Evolutionary conservation across 257 asterid genomes (phyloP), one percentile per base, ranked within the genome.

Genomic region (Rehmannia glutinosa): DNA sequence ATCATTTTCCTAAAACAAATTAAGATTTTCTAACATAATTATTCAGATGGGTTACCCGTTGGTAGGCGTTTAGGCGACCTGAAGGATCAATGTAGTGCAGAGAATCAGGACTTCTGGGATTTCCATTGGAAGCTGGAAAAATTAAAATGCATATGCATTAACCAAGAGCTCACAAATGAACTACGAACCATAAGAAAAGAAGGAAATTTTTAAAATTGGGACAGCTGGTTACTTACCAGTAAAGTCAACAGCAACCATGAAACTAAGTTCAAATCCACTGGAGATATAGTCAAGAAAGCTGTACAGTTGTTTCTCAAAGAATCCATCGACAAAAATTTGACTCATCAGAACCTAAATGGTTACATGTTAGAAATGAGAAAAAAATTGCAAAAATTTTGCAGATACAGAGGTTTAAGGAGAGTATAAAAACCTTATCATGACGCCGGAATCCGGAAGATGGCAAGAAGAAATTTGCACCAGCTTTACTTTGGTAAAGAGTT

Each of bases 241-340:
- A 79, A 88, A 91, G 79, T 91, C 96, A 73, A 91, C 86, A 42
- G 95, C 95, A 57, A 91, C 95, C 95, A 86, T 88, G 73, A 91
- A 91, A 72, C 73, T 84, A 27, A 91, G 95, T 72, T 91, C 96
- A 72, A 77, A 91, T 68, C 96, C 97, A 72, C 89, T 86, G 52
- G 96, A 86, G 55, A 91, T 80, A 53, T 91, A 91, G 81, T 88
- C 97, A 56, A 88, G 83, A 76, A 88, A 91, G 66, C 84, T 91
- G 72, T 72, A 88, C 12, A 75, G 74, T 69, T 83, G 81, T 78
- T 88, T 91, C 76, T 88, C 95, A 32, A 72, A 75, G 71, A 63
- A 86, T 24, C 74, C 55, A 9, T 91, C 91, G 24, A 91, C 91
- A 73, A 84, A 86, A 52, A 88, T 62, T 73, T 82, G 74, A 52